These are phyloP conservation scores for Pythium guiyangense DNA, from an alignment of 352 stramenopile genomes.

Conservation along the genomic window DNA sequence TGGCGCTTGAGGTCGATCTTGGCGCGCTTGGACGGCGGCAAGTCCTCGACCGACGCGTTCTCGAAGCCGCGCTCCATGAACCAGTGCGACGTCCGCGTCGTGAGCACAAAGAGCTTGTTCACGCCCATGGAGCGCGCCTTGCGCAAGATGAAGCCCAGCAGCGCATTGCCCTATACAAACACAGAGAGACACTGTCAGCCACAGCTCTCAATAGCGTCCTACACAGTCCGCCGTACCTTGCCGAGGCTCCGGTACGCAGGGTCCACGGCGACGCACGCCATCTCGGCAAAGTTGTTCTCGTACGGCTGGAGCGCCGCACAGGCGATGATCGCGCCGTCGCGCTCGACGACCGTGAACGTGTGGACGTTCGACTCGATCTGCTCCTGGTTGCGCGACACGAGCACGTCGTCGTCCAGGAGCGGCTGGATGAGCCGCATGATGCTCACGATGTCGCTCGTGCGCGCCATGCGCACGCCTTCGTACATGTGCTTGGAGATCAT, in stretches of 20 bases:
- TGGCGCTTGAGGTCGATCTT: constrained; percentile 82
- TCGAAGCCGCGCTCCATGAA: constrained; percentile 97
- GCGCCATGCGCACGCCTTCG: constrained; percentile 92
- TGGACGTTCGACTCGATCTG: constrained; percentile 88
- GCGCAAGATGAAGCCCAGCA: constrained; percentile 90
- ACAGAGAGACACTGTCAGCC: constrained; percentile 1
- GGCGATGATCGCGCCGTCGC: constrained; percentile 86
- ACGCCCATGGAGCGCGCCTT: constrained; percentile 83
- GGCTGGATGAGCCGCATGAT: constrained; percentile 88
- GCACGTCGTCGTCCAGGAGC: constrained; percentile 81
- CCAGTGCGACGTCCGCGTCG: constrained; percentile 97
- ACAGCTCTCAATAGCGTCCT: neutral
- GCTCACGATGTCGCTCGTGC: constrained; percentile 89
- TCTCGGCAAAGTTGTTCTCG: constrained; percentile 87
- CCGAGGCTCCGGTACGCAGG: constrained; percentile 79
- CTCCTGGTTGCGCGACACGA: constrained; percentile 85
- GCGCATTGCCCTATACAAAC: constrained; percentile 65
- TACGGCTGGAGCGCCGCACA: constrained; percentile 88
- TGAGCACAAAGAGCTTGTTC: constrained; percentile 95
- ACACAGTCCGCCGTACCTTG: constrained; percentile 30
- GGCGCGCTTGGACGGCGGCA: constrained; percentile 73
- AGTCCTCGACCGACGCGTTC: constrained; percentile 83
- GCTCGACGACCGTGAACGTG: constrained; percentile 86
- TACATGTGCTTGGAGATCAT: constrained; percentile 98
- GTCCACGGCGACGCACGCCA: constrained; percentile 89